Evolutionary conservation across 768 basidiomycete species (phyloP), one percentile per base, ranked within the genome.

Genomic region (Boletus rubropictus): DNA sequence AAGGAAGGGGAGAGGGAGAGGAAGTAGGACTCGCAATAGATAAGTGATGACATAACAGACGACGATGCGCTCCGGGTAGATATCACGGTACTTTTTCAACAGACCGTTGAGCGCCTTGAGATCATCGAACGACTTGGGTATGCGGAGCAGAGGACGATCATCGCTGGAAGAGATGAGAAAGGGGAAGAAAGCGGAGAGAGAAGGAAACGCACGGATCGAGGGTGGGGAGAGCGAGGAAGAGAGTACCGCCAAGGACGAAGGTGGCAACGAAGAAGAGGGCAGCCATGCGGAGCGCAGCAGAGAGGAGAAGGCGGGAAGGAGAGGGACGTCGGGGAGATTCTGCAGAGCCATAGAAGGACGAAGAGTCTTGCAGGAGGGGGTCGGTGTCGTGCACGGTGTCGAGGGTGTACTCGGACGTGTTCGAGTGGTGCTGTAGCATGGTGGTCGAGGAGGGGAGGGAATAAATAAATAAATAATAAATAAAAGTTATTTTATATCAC

Each of bases 51-150:
- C 80, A 69, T 89, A 97, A 66, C 89, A 94, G 27, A 93, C 64
- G 40, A 96, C 71, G 51, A 94, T 88, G 39, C 91, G 80, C 65
- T 76, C 80, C 4, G 90, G 91, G 64, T 92, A 89, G 52, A 89
- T 85, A 49, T 86, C 81, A 39, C 91, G 79, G 69, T 97, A 97
- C 63, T 95, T 95, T 75, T 91, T 92, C 32, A 93, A 72, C 6
- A 94, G 80, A 18, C 64, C 71, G 62, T 97, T 96, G 42, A 97
- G 77, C 7, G 79, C 82, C 61, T 97, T 83, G 10, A 98, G 75
- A 63, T 97, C 82, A 17, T 74, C 76, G 55, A 98, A 97, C 3
- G 86, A 88, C 63, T 86, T 89, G 11, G 95, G 95, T 43, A 98
- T 78, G 56, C 81, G 84, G 21, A 98, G 74, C 24, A 77, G 62